Conservation (phyloP, 202 grass and related monocot species). For the Bolboschoenoplectus hybrid region DNA sequence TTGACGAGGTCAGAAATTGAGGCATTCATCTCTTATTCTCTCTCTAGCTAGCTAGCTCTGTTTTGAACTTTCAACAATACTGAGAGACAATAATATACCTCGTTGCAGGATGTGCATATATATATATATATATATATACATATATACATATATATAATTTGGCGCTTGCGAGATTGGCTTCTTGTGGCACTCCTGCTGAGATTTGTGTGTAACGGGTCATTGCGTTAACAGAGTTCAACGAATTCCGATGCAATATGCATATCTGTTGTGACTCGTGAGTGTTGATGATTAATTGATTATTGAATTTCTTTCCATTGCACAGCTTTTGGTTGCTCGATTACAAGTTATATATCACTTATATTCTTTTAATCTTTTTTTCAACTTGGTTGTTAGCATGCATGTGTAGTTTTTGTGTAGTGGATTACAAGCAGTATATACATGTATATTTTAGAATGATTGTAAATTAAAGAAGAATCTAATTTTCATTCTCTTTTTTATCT, state of each 20-base stretch:
- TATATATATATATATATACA: background rate
- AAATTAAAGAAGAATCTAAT: no score
- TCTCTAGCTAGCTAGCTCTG: background rate
- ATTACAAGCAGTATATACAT: no score
- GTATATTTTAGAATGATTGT: no score
- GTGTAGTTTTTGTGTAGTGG: no score
- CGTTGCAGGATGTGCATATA: background rate
- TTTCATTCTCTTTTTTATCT: no score
- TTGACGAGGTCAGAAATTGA: constrained; percentile 7
- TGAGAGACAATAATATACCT: background rate
- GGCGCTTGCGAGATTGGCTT: background rate
- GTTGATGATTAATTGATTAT: background rate
- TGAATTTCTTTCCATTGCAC: background rate
- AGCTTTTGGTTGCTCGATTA: no score
- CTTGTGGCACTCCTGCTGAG: background rate
- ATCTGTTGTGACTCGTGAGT: background rate
- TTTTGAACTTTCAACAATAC: background rate
- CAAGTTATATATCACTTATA: no score
- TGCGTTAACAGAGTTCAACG: background rate
- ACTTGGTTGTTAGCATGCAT: no score
- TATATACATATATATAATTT: background rate
- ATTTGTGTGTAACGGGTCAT: constrained; percentile 14
- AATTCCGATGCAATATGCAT: background rate
- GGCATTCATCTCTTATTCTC: background rate
- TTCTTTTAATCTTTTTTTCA: no score